phyloP scores from a whole-genome alignment of 192 early-diverging fungal genomes.

The Backusella australiensis region DNA sequence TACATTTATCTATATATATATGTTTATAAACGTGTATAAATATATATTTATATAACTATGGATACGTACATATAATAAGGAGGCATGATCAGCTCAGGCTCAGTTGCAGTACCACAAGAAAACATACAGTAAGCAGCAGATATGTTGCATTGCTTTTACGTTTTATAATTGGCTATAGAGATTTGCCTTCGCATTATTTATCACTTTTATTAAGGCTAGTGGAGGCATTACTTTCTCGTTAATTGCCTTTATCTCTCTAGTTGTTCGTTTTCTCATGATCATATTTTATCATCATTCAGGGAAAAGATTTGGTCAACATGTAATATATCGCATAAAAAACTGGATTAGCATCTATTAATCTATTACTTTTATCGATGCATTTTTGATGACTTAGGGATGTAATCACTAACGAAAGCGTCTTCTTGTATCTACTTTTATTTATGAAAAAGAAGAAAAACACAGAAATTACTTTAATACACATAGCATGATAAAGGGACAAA shows the following conservation, averaged over 20 bases:
- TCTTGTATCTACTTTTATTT: not conserved
- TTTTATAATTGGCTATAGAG: not conserved
- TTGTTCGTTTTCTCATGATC: not conserved
- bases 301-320: not conserved
- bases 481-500: not conserved
- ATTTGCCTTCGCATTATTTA: not conserved
- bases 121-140: not conserved
- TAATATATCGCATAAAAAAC: not conserved
- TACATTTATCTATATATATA: not conserved
- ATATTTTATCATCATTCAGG: not conserved
- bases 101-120: slow-evolving; percentile 2
- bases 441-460: not conserved
- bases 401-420: not conserved
- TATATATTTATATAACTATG: not conserved
- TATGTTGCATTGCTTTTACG: not conserved
- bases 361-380: not conserved
- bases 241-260: not conserved
- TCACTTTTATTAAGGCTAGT: not conserved
- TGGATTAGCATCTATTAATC: not conserved
- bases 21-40: not conserved
- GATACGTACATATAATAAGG: not conserved
- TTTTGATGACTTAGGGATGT: not conserved
- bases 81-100: slow-evolving; percentile 2
- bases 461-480: not conserved
- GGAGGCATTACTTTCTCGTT: not conserved